These are phyloP conservation scores for Tuber melanosporum DNA, from an alignment of 495 filamentous ascomycete species.

Conservation along the genomic window DNA sequence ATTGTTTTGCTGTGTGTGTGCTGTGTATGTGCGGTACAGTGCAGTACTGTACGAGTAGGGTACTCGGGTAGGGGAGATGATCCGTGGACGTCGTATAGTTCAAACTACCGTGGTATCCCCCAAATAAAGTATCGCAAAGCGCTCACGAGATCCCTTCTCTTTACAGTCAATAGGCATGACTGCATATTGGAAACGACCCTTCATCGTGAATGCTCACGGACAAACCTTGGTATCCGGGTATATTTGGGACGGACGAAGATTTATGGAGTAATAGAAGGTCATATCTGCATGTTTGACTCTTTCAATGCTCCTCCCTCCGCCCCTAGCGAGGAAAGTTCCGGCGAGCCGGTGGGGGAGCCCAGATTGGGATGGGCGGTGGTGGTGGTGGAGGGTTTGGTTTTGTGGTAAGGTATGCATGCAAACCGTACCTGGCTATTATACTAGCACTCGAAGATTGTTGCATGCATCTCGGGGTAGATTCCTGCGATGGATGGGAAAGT, in stretches of 20 bases:
- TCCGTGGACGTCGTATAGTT: neutral
- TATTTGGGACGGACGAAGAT: no score
- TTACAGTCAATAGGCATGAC: no score
- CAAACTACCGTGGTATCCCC: no score
- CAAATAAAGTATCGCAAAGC: no score
- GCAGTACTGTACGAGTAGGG: no score
- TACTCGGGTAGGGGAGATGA: neutral
- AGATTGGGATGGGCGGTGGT: neutral
- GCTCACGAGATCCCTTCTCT: no score
- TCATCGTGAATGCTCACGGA: no score
- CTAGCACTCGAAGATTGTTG: neutral
- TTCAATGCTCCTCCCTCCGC: neutral
- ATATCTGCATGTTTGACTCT: neutral
- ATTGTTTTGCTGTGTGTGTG: neutral
- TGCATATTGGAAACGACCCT: no score
- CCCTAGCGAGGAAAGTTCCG: neutral
- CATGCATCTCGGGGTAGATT: slow-evolving; percentile 4
- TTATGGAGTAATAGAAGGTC: neutral
- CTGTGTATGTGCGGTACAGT: neutral
- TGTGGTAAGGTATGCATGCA: neutral
- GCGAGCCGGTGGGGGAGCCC: neutral
- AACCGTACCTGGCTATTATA: neutral
- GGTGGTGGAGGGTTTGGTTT: neutral
- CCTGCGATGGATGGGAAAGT: neutral
- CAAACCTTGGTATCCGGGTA: no score